A percentile compares a stretch with the other conserved stretches of the same genome.
Conservation (phyloP, 805 yeast genomes). For the Ogataea kodamae region DNA sequence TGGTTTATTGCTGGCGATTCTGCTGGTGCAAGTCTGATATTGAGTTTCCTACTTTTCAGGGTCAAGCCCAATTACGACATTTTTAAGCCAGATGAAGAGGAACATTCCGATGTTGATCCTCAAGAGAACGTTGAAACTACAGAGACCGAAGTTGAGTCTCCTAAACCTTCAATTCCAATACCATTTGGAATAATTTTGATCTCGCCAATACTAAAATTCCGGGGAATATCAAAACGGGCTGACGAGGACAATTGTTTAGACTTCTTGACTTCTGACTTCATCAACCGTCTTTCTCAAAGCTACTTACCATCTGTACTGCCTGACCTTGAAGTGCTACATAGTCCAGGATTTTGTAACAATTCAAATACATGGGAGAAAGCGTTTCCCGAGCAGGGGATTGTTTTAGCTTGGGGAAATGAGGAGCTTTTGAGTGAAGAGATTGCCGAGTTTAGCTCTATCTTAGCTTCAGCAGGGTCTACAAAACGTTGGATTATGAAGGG, state of each 20-base stretch:
- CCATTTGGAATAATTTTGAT: constrained; percentile 28
- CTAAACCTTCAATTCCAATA: background rate
- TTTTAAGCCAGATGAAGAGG: constrained; percentile 4
- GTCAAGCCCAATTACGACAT: constrained; percentile 30
- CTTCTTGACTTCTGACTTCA: constrained; percentile 17
- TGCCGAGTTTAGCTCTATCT: constrained; percentile 28
- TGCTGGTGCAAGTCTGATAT: constrained; percentile 42
- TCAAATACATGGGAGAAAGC: constrained; percentile 38
- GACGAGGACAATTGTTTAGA: constrained; percentile 16
- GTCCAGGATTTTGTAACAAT: constrained; percentile 33
- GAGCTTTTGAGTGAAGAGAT: constrained; percentile 41
- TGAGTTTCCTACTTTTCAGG: constrained; percentile 37
- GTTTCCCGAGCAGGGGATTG: constrained; percentile 40
- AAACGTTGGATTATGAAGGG: constrained; percentile 33
- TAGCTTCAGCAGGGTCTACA: constrained; percentile 31
- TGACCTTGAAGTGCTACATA: constrained; percentile 26
- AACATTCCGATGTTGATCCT: constrained; percentile 28
- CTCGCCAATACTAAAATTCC: constrained; percentile 28
- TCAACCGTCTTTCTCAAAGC: constrained; percentile 14
- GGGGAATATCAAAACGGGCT: constrained; percentile 11
- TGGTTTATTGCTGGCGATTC: constrained; percentile 44
- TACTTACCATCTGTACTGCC: constrained; percentile 16
- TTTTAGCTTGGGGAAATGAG: constrained; percentile 41
- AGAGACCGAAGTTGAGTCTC: background rate
- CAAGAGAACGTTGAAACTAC: constrained; percentile 25